Conservation (phyloP, 2,329 filamentous ascomycete genomes). For the Hortaea werneckii region DNA sequence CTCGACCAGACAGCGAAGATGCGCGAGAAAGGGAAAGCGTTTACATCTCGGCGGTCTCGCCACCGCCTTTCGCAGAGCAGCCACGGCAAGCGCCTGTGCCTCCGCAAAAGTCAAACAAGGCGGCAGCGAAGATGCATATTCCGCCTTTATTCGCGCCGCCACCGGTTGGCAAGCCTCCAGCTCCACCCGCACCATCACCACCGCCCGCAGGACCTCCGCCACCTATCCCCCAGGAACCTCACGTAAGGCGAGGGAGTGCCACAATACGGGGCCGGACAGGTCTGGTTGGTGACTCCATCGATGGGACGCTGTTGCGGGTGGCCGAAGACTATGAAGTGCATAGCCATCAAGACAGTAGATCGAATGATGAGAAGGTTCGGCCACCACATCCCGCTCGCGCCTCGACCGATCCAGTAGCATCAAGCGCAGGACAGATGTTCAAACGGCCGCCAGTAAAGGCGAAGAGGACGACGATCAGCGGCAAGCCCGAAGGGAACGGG, state of each 20-base stretch:
- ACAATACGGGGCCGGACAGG: not conserved
- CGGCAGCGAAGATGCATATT: slow-evolving; percentile 11
- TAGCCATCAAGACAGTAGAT: not conserved
- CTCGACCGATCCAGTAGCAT: not conserved
- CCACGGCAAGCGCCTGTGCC: slow-evolving; percentile 10
- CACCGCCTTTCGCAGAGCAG: slow-evolving; percentile 6
- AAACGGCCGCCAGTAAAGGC: not conserved
- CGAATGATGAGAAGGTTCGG: not conserved
- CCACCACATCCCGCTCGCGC: not conserved
- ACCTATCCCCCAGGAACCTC: slow-evolving; percentile 10
- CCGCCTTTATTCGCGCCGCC: slow-evolving; percentile 3
- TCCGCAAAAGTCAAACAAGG: slow-evolving; percentile 13
- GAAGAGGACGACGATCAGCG: not conserved
- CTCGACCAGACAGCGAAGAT: not conserved
- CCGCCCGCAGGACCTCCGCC: slow-evolving; percentile 6
- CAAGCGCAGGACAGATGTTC: not conserved
- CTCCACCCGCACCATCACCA: not conserved
- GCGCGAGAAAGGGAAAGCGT: not conserved
- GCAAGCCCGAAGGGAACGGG: not conserved
- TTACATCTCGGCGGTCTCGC: not conserved
- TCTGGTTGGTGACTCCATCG: not conserved
- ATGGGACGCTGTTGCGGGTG: not conserved
- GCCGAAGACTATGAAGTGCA: not conserved
- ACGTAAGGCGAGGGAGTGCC: slow-evolving; percentile 2
- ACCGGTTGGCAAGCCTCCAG: slow-evolving; percentile 1